Evolutionary conservation across 2,329 filamentous ascomycete species (phyloP), one percentile per base, ranked within the genome.

Genomic region (Xylariaceae sp.): DNA sequence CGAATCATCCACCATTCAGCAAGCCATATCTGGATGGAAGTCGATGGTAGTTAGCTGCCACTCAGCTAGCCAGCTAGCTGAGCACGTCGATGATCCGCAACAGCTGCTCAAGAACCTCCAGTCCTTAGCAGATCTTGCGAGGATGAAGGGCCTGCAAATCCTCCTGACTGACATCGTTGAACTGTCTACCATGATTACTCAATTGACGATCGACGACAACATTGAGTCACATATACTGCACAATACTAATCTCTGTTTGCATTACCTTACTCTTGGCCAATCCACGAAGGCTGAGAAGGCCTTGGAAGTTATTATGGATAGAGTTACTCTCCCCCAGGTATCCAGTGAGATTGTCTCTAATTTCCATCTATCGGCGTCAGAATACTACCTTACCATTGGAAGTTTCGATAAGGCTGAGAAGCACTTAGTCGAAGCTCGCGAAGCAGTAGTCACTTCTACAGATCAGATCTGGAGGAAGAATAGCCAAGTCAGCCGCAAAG

Each of bases 361-460:
- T 14, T 89, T 89, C 71, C 83, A 92, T 62, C 75, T 96, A 6
- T 85, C 87, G 0, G 86, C 87, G 59, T 87, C 90, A 0, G 91
- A 96, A 70, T 92, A 92, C 70, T 79, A 88, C 24, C 77, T 93
- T 16, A 83, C 84, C 1, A 82, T 87, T 11, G 89, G 88, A 8
- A 85, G 87, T 46, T 75, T 84, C 14, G 81, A 87, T 8, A 86
- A 89, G 73, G 88, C 84, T 50, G 75, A 74, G 54, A 72, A 73
- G 21, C 66, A 74, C 53, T 66, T 81, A 16, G 63, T 69, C 39
- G 75, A 75, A 56, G 78, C 79, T 31, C 77, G 78, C 40, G 64
- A 75, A 61, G 58, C 71, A 60, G 69, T 74, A 61, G 64, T 69
- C 71, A 58, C 56, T 46, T 45, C 61, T 17, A 44, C 61, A 11